Percentiles rank a stretch among this genome's conserved stretches.
Evolutionary conservation across 192 early-diverging fungal species (phyloP).

Genomic region (Spinellus fusiger): DNA sequence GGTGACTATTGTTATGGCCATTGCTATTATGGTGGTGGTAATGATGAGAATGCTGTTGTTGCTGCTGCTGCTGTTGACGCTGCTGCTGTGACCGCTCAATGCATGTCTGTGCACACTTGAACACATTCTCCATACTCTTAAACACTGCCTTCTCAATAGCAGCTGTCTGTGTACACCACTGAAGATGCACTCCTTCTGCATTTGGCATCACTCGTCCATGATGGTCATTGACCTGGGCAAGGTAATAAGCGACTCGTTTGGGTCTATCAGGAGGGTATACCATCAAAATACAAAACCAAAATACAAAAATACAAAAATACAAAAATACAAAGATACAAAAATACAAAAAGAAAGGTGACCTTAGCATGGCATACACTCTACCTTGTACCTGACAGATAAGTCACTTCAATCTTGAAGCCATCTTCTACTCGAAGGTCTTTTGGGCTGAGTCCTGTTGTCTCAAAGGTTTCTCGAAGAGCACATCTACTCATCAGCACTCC

Average conservation of each 20-base stretch:
- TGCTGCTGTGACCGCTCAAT: constrained; percentile 47
- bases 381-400: constrained; percentile 75
- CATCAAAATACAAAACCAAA: neutral
- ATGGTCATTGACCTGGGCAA: constrained; percentile 61
- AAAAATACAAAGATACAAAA: no score
- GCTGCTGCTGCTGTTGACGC: constrained; percentile 31
- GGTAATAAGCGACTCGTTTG: constrained; percentile 74
- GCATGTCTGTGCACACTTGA: constrained; percentile 60
- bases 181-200: constrained; percentile 63
- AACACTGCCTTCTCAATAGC: constrained; percentile 65
- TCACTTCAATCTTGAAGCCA: constrained; percentile 68
- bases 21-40: neutral
- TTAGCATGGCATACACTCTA: no score
- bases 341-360: neutral
- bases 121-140: constrained; percentile 79
- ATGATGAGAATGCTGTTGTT: neutral
- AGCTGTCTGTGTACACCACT: constrained; percentile 62
- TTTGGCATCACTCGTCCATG: constrained; percentile 53
- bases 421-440: constrained; percentile 67
- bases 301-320: no score
- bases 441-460: constrained; percentile 65
- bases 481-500: constrained; percentile 44
- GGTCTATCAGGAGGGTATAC: no score
- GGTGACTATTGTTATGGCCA: neutral
- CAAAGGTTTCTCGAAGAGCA: constrained; percentile 68